Conservation (phyloP, 2,329 filamentous ascomycete genomes). For the Akanthomyces uredinophilus region DNA sequence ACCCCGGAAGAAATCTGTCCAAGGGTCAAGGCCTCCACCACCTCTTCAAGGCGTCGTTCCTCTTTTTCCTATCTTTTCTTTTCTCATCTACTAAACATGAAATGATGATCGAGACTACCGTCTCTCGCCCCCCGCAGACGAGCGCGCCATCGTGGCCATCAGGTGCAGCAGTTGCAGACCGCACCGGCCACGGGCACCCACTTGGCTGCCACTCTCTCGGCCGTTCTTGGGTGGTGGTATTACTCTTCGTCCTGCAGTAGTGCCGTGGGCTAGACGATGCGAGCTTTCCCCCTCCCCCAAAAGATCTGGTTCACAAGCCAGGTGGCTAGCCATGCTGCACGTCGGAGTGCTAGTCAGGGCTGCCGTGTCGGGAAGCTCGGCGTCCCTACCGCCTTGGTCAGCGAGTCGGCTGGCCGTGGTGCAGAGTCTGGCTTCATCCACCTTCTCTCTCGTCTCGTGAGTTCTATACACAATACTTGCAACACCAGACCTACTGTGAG, state of each 20-base stretch:
- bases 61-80: background rate
- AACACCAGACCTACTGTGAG: background rate
- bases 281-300: background rate
- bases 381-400: background rate
- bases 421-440: background rate
- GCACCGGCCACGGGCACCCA: slow-evolving; percentile 6
- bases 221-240: background rate
- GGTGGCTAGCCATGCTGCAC: background rate
- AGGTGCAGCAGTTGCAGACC: slow-evolving; percentile 2
- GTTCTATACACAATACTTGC: background rate
- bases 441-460: background rate
- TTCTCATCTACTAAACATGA: background rate
- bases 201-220: background rate
- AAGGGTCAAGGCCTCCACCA: no score
- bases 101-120: background rate
- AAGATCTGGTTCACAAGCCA: background rate
- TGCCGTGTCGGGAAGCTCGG: background rate
- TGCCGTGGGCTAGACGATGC: background rate
- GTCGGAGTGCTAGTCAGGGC: background rate
- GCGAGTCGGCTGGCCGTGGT: background rate
- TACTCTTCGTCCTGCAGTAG: background rate
- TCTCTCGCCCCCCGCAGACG: background rate
- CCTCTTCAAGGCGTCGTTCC: background rate
- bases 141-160: background rate
- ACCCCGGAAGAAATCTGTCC: background rate